Evolutionary conservation across 2,329 filamentous ascomycete genomes (phyloP).

Genomic region (Hypomyces rosellus): DNA sequence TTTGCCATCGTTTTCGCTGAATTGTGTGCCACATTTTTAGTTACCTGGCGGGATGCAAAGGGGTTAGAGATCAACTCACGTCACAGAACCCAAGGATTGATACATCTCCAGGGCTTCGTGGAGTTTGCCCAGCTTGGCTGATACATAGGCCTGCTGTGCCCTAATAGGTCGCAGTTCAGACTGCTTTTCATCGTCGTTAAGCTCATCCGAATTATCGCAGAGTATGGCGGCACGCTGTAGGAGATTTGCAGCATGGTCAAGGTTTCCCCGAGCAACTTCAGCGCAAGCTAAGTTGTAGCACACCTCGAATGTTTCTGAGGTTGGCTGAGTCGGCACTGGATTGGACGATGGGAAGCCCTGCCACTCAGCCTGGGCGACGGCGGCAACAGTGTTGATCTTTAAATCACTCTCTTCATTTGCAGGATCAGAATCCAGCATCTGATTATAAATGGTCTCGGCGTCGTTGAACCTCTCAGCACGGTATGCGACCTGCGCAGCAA

Average conservation of each 20-base stretch:
- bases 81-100: slow-evolving; percentile 52
- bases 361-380: slow-evolving; percentile 69
- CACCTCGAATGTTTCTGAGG: slow-evolving; percentile 71
- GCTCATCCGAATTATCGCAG: slow-evolving; percentile 67
- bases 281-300: slow-evolving; percentile 75
- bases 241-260: slow-evolving; percentile 57
- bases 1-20: slow-evolving; percentile 39
- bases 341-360: slow-evolving; percentile 38
- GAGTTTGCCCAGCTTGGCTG: slow-evolving; percentile 57
- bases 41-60: not conserved
- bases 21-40: not conserved
- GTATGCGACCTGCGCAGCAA: slow-evolving; percentile 65
- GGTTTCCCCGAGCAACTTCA: slow-evolving; percentile 62
- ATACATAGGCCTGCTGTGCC: slow-evolving; percentile 69
- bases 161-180: slow-evolving; percentile 69
- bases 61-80: slow-evolving; percentile 42
- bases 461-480: slow-evolving; percentile 66
- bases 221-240: slow-evolving; percentile 64
- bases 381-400: slow-evolving; percentile 67
- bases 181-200: slow-evolving; percentile 67
- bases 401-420: slow-evolving; percentile 61
- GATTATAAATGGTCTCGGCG: slow-evolving; percentile 57
- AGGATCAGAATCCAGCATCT: slow-evolving; percentile 43
- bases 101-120: slow-evolving; percentile 60
- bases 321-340: slow-evolving; percentile 44